Evolutionary conservation across 768 basidiomycete species (phyloP).

Genomic region (Suillus clintonianus): DNA sequence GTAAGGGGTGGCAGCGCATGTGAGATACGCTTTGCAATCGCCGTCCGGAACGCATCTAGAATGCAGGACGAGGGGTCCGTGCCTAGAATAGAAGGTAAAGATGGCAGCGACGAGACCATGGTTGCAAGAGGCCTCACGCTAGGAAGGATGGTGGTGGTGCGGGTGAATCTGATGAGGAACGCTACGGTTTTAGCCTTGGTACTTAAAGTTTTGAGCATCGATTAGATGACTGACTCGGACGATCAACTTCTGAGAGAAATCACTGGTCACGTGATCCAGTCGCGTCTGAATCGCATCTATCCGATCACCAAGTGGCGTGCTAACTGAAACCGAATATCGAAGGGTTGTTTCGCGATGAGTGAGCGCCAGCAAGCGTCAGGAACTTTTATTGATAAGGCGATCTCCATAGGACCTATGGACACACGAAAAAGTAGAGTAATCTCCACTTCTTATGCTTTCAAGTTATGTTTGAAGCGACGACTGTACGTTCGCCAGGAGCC

Average conservation of each 20-base stretch:
- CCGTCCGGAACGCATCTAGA: slow-evolving; percentile 78
- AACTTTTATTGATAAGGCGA: too few species aligned
- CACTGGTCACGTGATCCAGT: neutral
- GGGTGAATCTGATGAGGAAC: neutral
- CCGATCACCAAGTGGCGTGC: too few species aligned
- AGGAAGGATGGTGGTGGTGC: neutral
- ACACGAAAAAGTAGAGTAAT: too few species aligned
- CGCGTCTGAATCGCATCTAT: neutral
- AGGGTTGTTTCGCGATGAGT: too few species aligned
- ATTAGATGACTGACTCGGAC: neutral
- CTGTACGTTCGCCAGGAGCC: too few species aligned
- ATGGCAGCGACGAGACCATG: slow-evolving; percentile 37
- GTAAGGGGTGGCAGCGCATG: slow-evolving; percentile 66
- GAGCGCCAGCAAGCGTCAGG: too few species aligned
- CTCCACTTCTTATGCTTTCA: too few species aligned
- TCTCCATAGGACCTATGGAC: too few species aligned
- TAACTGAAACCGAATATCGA: too few species aligned
- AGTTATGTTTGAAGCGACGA: too few species aligned
- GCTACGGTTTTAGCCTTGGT: neutral
- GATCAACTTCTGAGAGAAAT: neutral
- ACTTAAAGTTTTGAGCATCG: neutral
- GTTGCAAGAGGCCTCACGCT: slow-evolving; percentile 11
- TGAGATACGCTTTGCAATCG: slow-evolving; percentile 73
- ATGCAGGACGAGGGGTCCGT: slow-evolving; percentile 67
- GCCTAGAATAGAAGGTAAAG: slow-evolving; percentile 42